These are phyloP conservation scores for Firmiana major DNA, from an alignment of 345 rosid genomes.

Conservation along the genomic window DNA sequence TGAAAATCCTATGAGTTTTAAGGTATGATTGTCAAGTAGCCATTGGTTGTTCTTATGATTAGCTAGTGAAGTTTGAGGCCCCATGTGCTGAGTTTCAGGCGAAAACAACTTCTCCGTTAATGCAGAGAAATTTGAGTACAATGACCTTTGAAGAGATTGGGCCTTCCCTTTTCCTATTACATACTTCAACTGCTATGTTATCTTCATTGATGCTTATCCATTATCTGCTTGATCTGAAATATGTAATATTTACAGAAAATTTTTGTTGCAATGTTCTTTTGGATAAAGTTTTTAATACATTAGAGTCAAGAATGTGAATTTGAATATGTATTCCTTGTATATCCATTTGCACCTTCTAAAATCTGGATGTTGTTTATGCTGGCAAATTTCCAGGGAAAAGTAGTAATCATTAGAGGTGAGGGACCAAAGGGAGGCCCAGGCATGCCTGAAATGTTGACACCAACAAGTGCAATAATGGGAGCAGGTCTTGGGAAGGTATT, in stretches of 20 bases:
- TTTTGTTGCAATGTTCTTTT: not conserved
- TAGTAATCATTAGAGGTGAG: conserved; percentile 85
- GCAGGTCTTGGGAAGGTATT: conserved; percentile 99
- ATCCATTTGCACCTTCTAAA: not conserved
- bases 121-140: no score
- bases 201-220: not conserved
- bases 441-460: conserved; percentile 98
- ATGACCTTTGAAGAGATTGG: not conserved
- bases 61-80: not conserved
- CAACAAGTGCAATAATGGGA: conserved; percentile 98
- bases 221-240: not conserved
- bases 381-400: conserved; percentile 65
- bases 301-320: not conserved
- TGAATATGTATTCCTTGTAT: not conserved
- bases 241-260: not conserved
- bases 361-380: conserved; percentile 11
- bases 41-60: not conserved
- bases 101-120: no score
- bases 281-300: not conserved
- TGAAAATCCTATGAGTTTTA: conserved; percentile 68
- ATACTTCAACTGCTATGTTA: not conserved
- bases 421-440: conserved; percentile 99
- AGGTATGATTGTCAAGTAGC: conserved; percentile 34
- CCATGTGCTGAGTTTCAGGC: not conserved
- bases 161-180: not conserved